These are phyloP conservation scores for Parascedosporium putredinis DNA, from an alignment of 2,329 filamentous ascomycete species.

Conservation along the genomic window DNA sequence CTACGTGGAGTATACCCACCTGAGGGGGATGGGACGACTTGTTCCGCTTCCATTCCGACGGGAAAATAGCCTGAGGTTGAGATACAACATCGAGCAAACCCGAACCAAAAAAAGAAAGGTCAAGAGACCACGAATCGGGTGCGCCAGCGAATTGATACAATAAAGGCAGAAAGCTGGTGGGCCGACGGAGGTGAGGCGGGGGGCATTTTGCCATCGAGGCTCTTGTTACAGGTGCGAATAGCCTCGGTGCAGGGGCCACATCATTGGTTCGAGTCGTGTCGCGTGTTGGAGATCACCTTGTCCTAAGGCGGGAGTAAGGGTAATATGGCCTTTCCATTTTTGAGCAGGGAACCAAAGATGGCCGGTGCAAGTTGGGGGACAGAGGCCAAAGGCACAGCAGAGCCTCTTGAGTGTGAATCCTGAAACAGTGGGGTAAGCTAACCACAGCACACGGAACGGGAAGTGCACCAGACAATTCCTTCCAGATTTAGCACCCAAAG, in stretches of 20 bases:
- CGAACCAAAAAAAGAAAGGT: neutral
- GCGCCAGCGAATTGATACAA: too few species aligned
- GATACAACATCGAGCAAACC: neutral
- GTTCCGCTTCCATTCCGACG: conserved; percentile 1
- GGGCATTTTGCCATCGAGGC: neutral
- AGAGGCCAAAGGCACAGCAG: neutral
- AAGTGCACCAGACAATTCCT: too few species aligned
- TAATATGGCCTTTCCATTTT: neutral
- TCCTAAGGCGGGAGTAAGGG: neutral
- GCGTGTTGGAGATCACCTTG: conserved; percentile 2
- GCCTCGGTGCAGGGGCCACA: neutral
- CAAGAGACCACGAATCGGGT: neutral
- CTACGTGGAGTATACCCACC: neutral
- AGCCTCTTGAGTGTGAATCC: neutral
- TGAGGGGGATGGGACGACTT: neutral
- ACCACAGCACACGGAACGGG: too few species aligned
- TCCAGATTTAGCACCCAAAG: too few species aligned
- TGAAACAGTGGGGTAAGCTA: conserved; percentile 3
- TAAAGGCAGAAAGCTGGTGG: too few species aligned
- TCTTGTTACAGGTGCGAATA: conserved; percentile 7
- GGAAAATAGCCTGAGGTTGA: conserved; percentile 5
- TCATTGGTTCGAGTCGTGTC: conserved; percentile 1
- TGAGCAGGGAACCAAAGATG: too few species aligned
- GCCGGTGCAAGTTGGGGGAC: neutral
- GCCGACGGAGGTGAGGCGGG: neutral